A percentile compares a stretch with the other conserved stretches of the same genome.
Evolutionary conservation across 208 protist genomes (phyloP).

Genomic region (Strigomonas culicis): DNA sequence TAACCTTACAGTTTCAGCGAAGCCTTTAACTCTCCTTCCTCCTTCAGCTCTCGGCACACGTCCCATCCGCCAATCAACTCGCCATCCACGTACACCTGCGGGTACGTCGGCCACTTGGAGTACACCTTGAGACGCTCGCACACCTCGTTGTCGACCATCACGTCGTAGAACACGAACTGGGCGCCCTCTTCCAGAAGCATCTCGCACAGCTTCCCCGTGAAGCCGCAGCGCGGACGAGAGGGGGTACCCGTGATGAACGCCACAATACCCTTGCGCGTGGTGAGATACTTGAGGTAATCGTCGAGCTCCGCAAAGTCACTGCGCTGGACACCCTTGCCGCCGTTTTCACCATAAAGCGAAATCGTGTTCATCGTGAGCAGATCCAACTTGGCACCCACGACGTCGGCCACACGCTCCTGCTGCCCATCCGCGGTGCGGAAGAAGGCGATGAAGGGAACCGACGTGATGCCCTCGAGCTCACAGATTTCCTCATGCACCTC

Average conservation of each 20-base stretch:
- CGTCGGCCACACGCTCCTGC: conserved; percentile 74
- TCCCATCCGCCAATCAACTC: conserved; percentile 92
- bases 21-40: conserved; percentile 73
- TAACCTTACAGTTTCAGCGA: conserved; percentile 33
- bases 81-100: conserved; percentile 93
- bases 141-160: conserved; percentile 88
- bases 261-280: conserved; percentile 68
- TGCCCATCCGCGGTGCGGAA: conserved; percentile 51
- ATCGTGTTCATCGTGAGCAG: conserved; percentile 67
- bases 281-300: conserved; percentile 82
- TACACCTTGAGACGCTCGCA: conserved; percentile 87
- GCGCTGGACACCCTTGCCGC: conserved; percentile 35
- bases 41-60: conserved; percentile 82
- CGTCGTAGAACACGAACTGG: conserved; percentile 86
- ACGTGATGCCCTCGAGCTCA: conserved; percentile 74
- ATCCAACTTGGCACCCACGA: conserved; percentile 76
- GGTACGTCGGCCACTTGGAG: conserved; percentile 93
- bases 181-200: conserved; percentile 63
- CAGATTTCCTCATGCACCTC: conserved; percentile 62
- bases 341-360: conserved; percentile 73
- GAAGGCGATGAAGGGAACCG: conserved; percentile 88
- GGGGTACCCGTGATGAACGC: conserved; percentile 92
- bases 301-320: conserved; percentile 63
- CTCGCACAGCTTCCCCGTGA: conserved; percentile 78
- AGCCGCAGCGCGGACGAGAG: conserved; percentile 87